Base-by-base conservation (phyloP, 2,329 filamentous ascomycete species). In the Alternaria angustiovoidea region DNA sequence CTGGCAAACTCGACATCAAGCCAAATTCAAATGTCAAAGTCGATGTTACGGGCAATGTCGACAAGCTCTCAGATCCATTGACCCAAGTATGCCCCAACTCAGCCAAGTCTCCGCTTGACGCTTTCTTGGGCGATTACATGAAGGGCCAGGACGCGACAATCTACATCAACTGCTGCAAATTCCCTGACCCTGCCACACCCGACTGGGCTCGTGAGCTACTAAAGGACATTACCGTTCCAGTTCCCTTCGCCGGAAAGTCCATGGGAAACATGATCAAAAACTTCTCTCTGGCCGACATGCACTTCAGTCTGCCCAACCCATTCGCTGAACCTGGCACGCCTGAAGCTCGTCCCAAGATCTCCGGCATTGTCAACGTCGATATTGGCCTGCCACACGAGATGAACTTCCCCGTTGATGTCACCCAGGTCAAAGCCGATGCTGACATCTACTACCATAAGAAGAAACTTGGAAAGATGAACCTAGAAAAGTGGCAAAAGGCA, bases 201-300 rank as follows among this genome's bases (percentile, higher is more conserved):
- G 82, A 84, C 46, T 99, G 95, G 95, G 86, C 97, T 48, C 86
- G 87, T 14, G 88, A 94, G 52, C 84, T 99, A 22, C 82, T 98
- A 38, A 88, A 89, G 46, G 93, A 91, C 67, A 87, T 98, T 53
- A 94, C 90, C 0, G 84, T 98, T 0, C 93, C 94, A 3, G 82
- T 98, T 7, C 91, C 93, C 6, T 91, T 98, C 63, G 92, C 93
- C 0, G 93, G 93, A 5, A 88, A 89, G 59, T 89, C 89, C 0
- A 89, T 97, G 70, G 93, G 93, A 66, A 89, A 91, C 65, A 81
- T 97, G 16, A 91, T 99, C 74, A 90, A 89, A 68, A 94, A 95
- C 68, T 97, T 98, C 75, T 91, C 93, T 22, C 82, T 98, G 66
- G 88, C 89, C 2, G 87, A 97, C 73, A 92, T 96, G 41, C 88